Percentiles rank a stretch among this genome's conserved stretches.
phyloP scores from a whole-genome alignment of 2,329 filamentous ascomycete species.

The Penicillium verrucosum region DNA sequence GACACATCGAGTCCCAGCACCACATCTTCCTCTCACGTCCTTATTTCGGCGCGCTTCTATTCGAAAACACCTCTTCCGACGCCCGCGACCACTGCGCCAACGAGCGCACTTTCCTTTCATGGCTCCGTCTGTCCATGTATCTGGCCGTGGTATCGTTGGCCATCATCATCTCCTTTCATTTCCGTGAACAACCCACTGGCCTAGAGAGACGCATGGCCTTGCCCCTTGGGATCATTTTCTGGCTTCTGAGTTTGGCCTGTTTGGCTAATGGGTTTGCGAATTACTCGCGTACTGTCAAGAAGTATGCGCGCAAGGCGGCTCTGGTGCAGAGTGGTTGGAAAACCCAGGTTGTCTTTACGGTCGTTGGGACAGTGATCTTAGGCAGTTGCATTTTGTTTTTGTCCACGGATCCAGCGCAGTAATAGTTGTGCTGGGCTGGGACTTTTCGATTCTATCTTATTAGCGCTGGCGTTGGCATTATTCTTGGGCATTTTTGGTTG shows the following conservation, averaged over 20 bases:
- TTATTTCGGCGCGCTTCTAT: constrained; percentile 58
- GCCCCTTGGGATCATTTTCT: constrained; percentile 85
- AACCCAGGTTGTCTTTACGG: constrained; percentile 70
- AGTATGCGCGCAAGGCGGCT: constrained; percentile 73
- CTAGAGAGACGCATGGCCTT: constrained; percentile 74
- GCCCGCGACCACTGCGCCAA: constrained; percentile 65
- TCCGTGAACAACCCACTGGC: constrained; percentile 67
- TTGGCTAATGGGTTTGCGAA: constrained; percentile 75
- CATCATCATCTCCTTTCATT: constrained; percentile 89
- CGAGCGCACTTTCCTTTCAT: constrained; percentile 78
- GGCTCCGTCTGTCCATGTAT: constrained; percentile 83
- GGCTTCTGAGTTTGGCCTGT: constrained; percentile 74
- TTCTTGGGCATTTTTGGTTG: background rate
- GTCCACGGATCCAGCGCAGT: constrained; percentile 37
- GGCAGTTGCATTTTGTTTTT: constrained; percentile 46
- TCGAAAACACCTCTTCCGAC: constrained; percentile 65
- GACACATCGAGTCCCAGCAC: constrained; percentile 30
- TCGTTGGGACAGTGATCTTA: constrained; percentile 45
- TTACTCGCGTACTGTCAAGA: constrained; percentile 78
- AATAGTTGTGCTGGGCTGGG: background rate
- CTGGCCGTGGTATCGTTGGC: constrained; percentile 87
- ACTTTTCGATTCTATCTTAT: background rate
- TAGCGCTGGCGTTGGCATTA: constrained; percentile 3
- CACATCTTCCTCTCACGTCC: constrained; percentile 54
- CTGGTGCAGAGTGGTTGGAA: constrained; percentile 93